A percentile compares a stretch with the other conserved stretches of the same genome.
phyloP scores from a whole-genome alignment of 768 basidiomycete species.

The Tricholoma furcatifolium region DNA sequence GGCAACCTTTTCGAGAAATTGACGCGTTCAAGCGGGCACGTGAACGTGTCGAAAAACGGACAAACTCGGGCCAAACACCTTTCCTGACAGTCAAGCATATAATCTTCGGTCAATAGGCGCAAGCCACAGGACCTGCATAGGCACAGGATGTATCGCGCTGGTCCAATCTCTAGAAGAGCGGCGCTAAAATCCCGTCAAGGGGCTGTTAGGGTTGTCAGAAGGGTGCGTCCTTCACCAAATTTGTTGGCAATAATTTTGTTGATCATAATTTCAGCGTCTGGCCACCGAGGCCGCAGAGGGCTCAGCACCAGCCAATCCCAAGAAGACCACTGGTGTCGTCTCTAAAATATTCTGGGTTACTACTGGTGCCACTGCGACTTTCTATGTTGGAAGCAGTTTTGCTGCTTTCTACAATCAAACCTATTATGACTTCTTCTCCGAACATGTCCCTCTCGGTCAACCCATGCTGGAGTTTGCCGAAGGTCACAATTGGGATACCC shows the following conservation, averaged over 20 bases:
- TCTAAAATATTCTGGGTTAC: slow-evolving; percentile 68
- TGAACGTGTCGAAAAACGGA: slow-evolving; percentile 25
- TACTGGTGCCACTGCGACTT: slow-evolving; percentile 63
- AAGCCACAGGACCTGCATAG: slow-evolving; percentile 20
- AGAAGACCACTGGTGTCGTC: slow-evolving; percentile 54
- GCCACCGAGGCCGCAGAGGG: slow-evolving; percentile 59
- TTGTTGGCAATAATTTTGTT: slow-evolving; percentile 6
- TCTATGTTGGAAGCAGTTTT: slow-evolving; percentile 83
- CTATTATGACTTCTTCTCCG: slow-evolving; percentile 86
- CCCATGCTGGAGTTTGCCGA: slow-evolving; percentile 82
- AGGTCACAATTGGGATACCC: slow-evolving; percentile 71
- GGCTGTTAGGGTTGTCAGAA: slow-evolving; percentile 51
- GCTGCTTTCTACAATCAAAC: slow-evolving; percentile 71
- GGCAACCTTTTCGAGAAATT: background rate
- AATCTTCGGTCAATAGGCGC: slow-evolving; percentile 11
- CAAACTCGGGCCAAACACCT: slow-evolving; percentile 35
- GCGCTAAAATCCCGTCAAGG: slow-evolving; percentile 44
- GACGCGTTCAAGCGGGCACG: slow-evolving; percentile 7
- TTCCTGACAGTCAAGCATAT: slow-evolving; percentile 10
- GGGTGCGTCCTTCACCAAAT: slow-evolving; percentile 44
- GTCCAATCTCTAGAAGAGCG: slow-evolving; percentile 54
- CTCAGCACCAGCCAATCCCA: slow-evolving; percentile 31
- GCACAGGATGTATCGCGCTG: slow-evolving; percentile 53
- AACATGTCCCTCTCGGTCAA: slow-evolving; percentile 76
- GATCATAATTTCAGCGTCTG: slow-evolving; percentile 47